phyloP scores from a whole-genome alignment of 1,139 yeast genomes.

The Blastobotrys apis region DNA sequence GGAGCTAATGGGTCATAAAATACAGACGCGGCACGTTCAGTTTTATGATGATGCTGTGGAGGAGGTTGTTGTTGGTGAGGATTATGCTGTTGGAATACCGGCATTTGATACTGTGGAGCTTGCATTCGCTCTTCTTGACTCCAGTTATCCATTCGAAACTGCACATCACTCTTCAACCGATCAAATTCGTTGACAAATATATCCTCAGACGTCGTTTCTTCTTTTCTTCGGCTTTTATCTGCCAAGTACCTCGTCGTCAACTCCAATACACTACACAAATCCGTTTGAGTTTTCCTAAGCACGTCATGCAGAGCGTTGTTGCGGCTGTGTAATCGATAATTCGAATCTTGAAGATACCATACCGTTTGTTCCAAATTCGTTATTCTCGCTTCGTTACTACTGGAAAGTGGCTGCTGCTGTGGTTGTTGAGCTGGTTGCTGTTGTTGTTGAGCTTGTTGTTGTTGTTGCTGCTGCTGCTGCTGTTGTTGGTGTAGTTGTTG shows the following conservation, averaged over 20 bases:
- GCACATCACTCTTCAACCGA: conserved; percentile 8
- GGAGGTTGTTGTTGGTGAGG: conserved; percentile 8
- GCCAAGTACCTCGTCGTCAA: conserved; percentile 11
- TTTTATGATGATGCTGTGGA: not conserved
- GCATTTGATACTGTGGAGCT: not conserved
- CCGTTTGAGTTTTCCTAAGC: conserved; percentile 21
- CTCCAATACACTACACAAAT: conserved; percentile 20
- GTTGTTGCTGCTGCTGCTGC: conserved; percentile 11
- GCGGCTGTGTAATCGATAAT: conserved; percentile 18
- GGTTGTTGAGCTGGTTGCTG: conserved; percentile 11
- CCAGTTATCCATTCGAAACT: conserved; percentile 7
- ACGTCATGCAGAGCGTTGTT: conserved; percentile 20
- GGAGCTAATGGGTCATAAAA: conserved; percentile 30
- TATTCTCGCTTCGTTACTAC: conserved; percentile 12
- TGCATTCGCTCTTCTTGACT: conserved; percentile 2
- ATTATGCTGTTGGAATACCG: conserved; percentile 5
- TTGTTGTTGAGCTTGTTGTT: conserved; percentile 10
- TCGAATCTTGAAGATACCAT: conserved; percentile 23
- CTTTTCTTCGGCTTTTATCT: conserved; percentile 2
- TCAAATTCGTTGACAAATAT: conserved; percentile 5
- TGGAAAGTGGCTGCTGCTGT: conserved; percentile 4
- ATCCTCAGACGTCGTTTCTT: not conserved
- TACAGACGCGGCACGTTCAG: conserved; percentile 29
- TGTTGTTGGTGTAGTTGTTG: conserved; percentile 8
- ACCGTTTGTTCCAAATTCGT: conserved; percentile 23